Evolutionary conservation across 73 alveolate species (phyloP).

Genomic region (Symbiodinium natans): DNA sequence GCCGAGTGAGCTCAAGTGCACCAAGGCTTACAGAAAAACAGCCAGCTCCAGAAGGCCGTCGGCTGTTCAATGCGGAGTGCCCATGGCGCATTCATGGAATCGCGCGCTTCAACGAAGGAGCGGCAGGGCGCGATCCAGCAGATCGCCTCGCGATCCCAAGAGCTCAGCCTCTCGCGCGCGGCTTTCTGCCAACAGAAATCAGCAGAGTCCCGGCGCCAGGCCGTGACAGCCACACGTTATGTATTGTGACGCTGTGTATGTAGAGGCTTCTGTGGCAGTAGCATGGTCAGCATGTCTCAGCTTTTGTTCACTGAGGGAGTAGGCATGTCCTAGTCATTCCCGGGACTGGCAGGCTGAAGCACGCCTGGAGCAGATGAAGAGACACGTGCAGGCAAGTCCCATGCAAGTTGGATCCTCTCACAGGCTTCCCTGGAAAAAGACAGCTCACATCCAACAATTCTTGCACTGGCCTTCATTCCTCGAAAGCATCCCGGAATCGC

Average conservation of each 20-base stretch:
- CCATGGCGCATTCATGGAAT: too few relatives aligned
- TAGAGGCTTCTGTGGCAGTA: background rate
- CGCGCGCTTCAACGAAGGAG: too few relatives aligned
- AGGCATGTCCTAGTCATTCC: background rate
- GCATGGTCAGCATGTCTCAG: too few relatives aligned
- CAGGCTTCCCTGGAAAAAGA: too few relatives aligned
- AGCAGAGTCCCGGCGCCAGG: conserved; percentile 48
- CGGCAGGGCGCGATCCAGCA: conserved; percentile 36
- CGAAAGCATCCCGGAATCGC: too few relatives aligned
- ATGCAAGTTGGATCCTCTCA: too few relatives aligned
- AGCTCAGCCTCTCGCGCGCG: conserved; percentile 18
- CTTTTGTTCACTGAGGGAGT: too few relatives aligned
- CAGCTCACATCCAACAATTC: too few relatives aligned
- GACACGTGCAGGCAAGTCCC: conserved; percentile 32
- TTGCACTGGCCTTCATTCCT: too few relatives aligned
- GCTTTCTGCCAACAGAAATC: conserved; percentile 82
- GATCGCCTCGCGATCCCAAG: conserved; percentile 22
- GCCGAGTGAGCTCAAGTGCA: too few relatives aligned
- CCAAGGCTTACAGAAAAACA: background rate
- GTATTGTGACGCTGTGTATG: background rate
- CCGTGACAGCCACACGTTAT: background rate
- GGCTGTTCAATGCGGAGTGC: too few relatives aligned
- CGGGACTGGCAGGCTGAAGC: conserved; percentile 30
- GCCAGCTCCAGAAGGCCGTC: background rate
- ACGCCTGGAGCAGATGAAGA: conserved; percentile 55